Percentiles rank a stretch among this genome's conserved stretches.
These are phyloP conservation scores for Vitis rotundifolia DNA, from an alignment of 164 flowering plant species.

Conservation along the genomic window DNA sequence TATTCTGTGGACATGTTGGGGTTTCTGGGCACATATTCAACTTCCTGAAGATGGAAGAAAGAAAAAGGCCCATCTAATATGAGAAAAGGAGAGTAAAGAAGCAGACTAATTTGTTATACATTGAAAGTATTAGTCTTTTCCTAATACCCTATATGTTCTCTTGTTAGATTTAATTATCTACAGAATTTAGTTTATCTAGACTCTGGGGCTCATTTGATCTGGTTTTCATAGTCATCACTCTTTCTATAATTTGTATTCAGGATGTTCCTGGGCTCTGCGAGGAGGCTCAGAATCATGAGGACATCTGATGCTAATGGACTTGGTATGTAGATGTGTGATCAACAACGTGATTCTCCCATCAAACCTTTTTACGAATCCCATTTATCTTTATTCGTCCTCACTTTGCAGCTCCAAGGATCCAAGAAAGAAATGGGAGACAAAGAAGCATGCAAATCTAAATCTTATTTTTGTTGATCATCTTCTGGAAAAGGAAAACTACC, in stretches of 20 bases:
- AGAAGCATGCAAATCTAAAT: conserved; percentile 21
- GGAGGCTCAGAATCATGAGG: conserved; percentile 65
- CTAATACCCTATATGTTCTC: not conserved
- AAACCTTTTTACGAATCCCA: not conserved
- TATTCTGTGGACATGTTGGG: too few species aligned
- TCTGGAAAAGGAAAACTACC: not conserved
- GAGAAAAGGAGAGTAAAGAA: not conserved
- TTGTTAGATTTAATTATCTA: not conserved
- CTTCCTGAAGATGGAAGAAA: not conserved
- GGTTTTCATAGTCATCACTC: too few species aligned
- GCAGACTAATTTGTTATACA: not conserved
- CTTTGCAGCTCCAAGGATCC: conserved; percentile 39
- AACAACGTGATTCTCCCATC: not conserved
- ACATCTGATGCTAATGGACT: conserved; percentile 52
- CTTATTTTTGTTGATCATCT: not conserved
- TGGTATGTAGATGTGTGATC: conserved; percentile 25
- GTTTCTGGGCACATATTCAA: not conserved
- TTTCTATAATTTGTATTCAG: conserved; percentile 27
- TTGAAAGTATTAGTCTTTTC: not conserved
- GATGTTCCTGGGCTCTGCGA: conserved; percentile 63
- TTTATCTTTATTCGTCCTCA: not conserved
- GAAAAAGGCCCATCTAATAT: not conserved
- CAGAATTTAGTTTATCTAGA: too few species aligned
- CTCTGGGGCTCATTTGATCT: too few species aligned
- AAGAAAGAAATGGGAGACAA: conserved; percentile 27